Evolutionary conservation across 2,329 filamentous ascomycete genomes (phyloP), one percentile per base, ranked within the genome.

Genomic region (Botrytis squamosa): DNA sequence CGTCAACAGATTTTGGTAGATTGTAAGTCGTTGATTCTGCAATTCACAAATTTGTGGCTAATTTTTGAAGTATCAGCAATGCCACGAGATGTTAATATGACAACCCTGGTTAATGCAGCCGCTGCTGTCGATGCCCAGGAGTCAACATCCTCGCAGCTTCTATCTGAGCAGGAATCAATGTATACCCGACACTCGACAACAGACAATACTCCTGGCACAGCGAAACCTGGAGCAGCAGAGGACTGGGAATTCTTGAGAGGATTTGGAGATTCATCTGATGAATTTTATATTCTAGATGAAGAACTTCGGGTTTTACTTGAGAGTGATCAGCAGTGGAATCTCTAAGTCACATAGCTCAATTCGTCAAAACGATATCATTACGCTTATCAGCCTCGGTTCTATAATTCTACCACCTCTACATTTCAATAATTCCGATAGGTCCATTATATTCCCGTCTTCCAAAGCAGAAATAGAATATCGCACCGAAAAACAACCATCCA

Each of bases 401-500:
- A 64, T 4, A 52, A 52, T 12, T 18, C 14, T 29, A 18, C 16
- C 4, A 40, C 29, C 12, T 22, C n/a, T 72, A 46, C 40, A 73
- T 55, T 57, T 40, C 38, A 72, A 68, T 25, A 7, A 72, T 60
- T 4, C 40, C 55, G 36, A 68, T 33, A 1, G 80, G 81, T 3
- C 80, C 78, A 67, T 76, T 70, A 71, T 81, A 82, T 64, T 76
- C 76, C 65, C 75, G 74, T 55, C 76, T 76, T n/a, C 79, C 81
- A 46, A 72, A 74, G 0, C 75, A 38, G 44, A 79, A 69, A 59
- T 83, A 85, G 57, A 83, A 85, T 3, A 79, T 44, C 0, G 78
- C 77, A 0, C 84, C 83, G 46, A 82, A 78, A 0, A 80, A 40
- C 0, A 82, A 69, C 84, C 83, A 85, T 0, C 82, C 84, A 4